Conservation (phyloP, 257 asterid genomes). For the Lithospermum erythrorhizon region DNA sequence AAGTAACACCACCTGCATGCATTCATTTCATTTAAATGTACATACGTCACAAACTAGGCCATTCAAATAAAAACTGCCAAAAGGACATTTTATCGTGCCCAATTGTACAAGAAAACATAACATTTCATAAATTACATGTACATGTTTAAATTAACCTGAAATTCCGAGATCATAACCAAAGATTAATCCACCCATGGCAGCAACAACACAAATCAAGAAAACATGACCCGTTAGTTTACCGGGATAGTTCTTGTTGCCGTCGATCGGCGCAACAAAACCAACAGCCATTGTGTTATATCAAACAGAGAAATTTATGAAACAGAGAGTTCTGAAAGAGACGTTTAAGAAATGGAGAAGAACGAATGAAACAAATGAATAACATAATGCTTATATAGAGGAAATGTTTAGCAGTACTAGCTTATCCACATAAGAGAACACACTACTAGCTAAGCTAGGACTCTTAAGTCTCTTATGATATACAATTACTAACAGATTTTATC, state of each 20-base stretch:
- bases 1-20: conserved; percentile 62
- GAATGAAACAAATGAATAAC: no score
- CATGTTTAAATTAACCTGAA: conserved; percentile 30
- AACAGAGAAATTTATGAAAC: no score
- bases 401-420: no score
- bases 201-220: conserved; percentile 45
- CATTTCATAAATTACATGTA: not conserved
- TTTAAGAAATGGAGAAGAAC: no score
- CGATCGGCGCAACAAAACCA: not conserved
- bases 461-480: no score
- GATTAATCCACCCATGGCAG: conserved; percentile 81
- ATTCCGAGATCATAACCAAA: conserved; percentile 80
- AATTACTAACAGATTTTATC: no score
- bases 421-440: no score
- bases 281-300: not conserved
- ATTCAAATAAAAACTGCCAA: not conserved
- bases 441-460: no score
- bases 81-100: not conserved
- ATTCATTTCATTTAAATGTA: not conserved
- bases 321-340: no score
- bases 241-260: conserved; percentile 36
- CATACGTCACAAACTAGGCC: not conserved
- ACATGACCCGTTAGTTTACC: conserved; percentile 59
- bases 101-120: not conserved
- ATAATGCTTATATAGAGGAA: no score